Percentiles rank a stretch among this genome's conserved stretches.
These are phyloP conservation scores for Diddensiella caesifluorescens DNA, from an alignment of 805 yeast genomes.

Conservation along the genomic window DNA sequence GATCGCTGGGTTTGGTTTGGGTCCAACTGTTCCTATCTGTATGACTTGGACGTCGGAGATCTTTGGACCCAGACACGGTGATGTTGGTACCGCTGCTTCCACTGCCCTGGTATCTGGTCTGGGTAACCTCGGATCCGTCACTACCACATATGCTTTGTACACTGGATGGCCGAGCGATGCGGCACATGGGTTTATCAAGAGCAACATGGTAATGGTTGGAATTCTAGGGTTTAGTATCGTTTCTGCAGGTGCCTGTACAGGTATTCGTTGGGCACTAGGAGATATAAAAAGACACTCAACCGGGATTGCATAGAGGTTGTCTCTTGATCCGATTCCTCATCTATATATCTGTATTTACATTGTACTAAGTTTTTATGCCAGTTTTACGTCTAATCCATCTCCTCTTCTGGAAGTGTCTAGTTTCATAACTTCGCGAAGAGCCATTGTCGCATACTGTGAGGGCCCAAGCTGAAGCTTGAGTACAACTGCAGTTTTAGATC, in stretches of 20 bases:
- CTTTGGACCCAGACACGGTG: conserved; percentile 66
- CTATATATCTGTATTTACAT: too few relatives aligned
- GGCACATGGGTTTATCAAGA: conserved; percentile 53
- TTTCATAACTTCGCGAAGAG: conserved; percentile 83
- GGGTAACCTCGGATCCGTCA: conserved; percentile 82
- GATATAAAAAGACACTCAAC: conserved; percentile 24
- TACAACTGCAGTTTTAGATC: conserved; percentile 60
- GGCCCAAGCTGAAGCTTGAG: conserved; percentile 73
- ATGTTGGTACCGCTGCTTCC: conserved; percentile 77
- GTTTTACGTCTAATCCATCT: conserved; percentile 17
- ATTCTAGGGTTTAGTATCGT: conserved; percentile 72
- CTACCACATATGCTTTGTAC: conserved; percentile 80
- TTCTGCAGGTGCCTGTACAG: conserved; percentile 36
- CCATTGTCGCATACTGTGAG: conserved; percentile 97
- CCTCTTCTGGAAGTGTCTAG: conserved; percentile 27
- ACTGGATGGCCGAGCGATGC: conserved; percentile 82
- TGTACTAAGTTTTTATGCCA: background rate
- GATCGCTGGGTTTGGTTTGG: conserved; percentile 80
- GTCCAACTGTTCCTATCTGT: conserved; percentile 84
- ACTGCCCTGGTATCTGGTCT: conserved; percentile 80
- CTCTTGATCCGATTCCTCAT: background rate
- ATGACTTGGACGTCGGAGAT: conserved; percentile 82
- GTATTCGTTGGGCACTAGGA: conserved; percentile 33
- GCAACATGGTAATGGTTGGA: conserved; percentile 79
- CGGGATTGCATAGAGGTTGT: background rate